Conservation (phyloP, 306 rosid species). For the Cucurbita argyrosperma region DNA sequence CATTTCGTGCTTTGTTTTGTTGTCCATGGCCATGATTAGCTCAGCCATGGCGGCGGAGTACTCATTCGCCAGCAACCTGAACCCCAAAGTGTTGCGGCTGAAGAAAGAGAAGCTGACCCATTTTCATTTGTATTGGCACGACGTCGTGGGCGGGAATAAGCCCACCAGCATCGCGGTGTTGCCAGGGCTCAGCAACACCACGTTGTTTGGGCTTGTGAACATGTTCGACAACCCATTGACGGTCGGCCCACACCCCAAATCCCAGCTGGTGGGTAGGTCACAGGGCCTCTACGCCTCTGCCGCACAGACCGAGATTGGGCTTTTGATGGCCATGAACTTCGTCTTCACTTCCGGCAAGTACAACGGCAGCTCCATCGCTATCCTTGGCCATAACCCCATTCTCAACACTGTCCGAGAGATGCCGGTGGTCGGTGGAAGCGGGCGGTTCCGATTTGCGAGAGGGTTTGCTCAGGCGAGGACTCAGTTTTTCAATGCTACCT, state of each 20-base stretch:
- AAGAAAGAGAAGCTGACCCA: conserved; percentile 41
- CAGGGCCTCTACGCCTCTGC: conserved; percentile 22
- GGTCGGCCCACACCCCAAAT: conserved; percentile 10
- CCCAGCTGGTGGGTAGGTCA: conserved; percentile 19
- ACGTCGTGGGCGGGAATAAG: conserved; percentile 17
- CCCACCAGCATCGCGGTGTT: conserved; percentile 11
- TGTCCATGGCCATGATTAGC: not conserved
- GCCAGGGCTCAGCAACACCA: not conserved
- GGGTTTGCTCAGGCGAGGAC: conserved; percentile 47
- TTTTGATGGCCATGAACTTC: conserved; percentile 64
- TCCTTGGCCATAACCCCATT: conserved; percentile 51
- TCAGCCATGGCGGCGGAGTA: not conserved
- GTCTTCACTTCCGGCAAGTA: conserved; percentile 45
- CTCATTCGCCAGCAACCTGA: conserved; percentile 14
- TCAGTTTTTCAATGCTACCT: conserved; percentile 2
- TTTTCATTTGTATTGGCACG: conserved; percentile 57
- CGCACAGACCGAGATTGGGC: conserved; percentile 8
- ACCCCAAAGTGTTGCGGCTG: conserved; percentile 18
- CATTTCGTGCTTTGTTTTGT: not conserved
- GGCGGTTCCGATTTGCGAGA: conserved; percentile 53
- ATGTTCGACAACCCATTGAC: conserved; percentile 26
- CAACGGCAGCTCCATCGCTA: conserved; percentile 51
- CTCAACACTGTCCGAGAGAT: conserved; percentile 36
- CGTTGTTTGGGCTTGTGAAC: conserved; percentile 9
- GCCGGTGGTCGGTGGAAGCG: conserved; percentile 76